phyloP scores from a whole-genome alignment of 1,139 yeast species.

The Candida gigantensis region DNA sequence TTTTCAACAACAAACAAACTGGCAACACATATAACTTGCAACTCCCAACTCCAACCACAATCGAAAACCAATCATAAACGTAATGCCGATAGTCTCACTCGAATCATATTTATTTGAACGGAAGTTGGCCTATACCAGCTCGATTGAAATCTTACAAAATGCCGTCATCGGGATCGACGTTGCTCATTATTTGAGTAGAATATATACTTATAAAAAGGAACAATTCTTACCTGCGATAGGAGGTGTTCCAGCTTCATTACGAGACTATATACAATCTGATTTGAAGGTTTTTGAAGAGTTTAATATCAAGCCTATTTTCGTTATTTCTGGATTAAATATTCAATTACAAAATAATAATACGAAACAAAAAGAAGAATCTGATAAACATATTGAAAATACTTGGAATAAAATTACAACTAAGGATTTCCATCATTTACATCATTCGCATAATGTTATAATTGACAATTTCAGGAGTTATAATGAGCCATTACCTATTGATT shows the following conservation, averaged over 20 bases:
- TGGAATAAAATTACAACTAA: constrained; percentile 44
- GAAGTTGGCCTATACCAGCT: constrained; percentile 59
- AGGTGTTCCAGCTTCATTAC: constrained; percentile 72
- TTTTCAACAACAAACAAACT: too few relatives aligned
- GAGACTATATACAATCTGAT: constrained; percentile 60
- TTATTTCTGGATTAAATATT: constrained; percentile 59
- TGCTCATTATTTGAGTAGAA: constrained; percentile 68
- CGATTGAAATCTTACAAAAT: constrained; percentile 66
- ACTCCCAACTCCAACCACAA: too few relatives aligned
- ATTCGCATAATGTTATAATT: constrained; percentile 25
- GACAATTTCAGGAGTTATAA: constrained; percentile 49
- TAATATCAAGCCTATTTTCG: constrained; percentile 74
- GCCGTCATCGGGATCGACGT: constrained; percentile 84
- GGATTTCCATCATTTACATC: constrained; percentile 19
- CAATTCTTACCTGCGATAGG: constrained; percentile 79
- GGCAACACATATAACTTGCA: too few relatives aligned
- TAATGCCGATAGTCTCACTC: constrained; percentile 63
- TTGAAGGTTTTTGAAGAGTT: constrained; percentile 59
- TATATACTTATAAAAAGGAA: constrained; percentile 66
- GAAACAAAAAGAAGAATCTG: constrained; percentile 39
- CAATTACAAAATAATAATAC: constrained; percentile 31
- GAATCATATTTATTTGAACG: constrained; percentile 74
- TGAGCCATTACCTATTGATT: constrained; percentile 48
- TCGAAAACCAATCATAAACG: too few relatives aligned
- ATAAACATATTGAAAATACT: constrained; percentile 42